These are phyloP conservation scores for Polyporus tsugae DNA, from an alignment of 1,284 basidiomycete species.

Conservation along the genomic window DNA sequence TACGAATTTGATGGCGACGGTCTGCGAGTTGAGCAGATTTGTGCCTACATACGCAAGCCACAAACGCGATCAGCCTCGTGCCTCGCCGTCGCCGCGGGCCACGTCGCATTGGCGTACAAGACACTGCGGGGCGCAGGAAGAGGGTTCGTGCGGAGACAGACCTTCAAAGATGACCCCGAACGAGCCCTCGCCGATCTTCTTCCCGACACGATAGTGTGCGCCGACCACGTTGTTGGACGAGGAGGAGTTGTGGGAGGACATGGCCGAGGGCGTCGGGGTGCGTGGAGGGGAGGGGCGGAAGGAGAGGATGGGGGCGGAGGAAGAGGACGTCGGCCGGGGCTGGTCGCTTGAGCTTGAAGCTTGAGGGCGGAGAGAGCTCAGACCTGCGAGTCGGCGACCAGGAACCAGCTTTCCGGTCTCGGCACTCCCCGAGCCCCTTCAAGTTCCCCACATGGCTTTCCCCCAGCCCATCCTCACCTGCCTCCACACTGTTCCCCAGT, in stretches of 20 bases:
- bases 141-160: conserved; percentile 41
- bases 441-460: conserved; percentile 16
- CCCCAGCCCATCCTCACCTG: conserved; percentile 10
- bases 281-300: conserved; percentile 19
- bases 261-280: conserved; percentile 54
- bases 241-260: conserved; percentile 61
- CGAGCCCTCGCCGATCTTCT: conserved; percentile 87
- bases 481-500: not conserved
- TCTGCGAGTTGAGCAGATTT: conserved; percentile 94
- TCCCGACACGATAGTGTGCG: conserved; percentile 86
- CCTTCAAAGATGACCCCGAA: conserved; percentile 99
- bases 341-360: conserved; percentile 6
- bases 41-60: conserved; percentile 65
- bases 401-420: conserved; percentile 20
- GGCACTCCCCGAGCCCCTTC: conserved; percentile 29
- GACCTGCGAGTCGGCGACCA: conserved; percentile 19
- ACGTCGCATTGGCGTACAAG: conserved; percentile 15
- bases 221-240: conserved; percentile 74
- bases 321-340: conserved; percentile 13
- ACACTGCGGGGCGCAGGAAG: conserved; percentile 14
- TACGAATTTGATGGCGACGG: conserved; percentile 98
- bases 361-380: conserved; percentile 21
- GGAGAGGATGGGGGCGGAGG: conserved; percentile 23
- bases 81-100: not conserved
- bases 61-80: not conserved